Evolutionary conservation across 2,329 filamentous ascomycete species (phyloP), one percentile per base, ranked within the genome.

Genomic region (Bipolaris gigantea): DNA sequence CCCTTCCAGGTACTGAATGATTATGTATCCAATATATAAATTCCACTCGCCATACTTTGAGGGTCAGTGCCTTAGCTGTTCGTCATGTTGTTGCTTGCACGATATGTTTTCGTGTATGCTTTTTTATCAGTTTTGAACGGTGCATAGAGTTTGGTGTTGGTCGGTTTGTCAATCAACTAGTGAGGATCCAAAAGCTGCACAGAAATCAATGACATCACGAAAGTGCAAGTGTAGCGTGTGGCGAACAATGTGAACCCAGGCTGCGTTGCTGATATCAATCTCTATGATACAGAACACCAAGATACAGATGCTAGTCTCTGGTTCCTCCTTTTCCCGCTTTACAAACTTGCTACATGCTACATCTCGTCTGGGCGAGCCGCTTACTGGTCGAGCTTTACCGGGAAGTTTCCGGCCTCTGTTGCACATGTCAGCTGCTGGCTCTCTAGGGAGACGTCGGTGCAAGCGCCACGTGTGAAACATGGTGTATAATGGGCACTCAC

Each of bases 401-500:
- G 71, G 64, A 73, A 73, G 59, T 65, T 73, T 48, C 71, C 71
- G 16, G 57, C 54, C 59, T 72, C 69, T 71, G 54, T 54, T 16
- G 2, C 13, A 13, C 4, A 34, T 41, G 51, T 64, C 23, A 65
- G 56, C 30, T 30, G 23, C 19, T 25, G 18, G 34, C 18, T 10
- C 43, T 27, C 4, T 36, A 35, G 19, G 32, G n/a, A 16, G 10
- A 25, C 13, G 2, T 36, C 18, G 8, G 18, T 40, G 40, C 21
- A 18, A 23, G 35, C 5, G 23, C 36, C 42, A 25, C 33, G 18
- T 10, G 13, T 13, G 13, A 13, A 21, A 6, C 9, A 5, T 9
- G 23, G 6, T 18, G 27, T 33, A 33, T 11, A 11, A 18, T 33
- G 19, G 18, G 57, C 25, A 60, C 89, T 75, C 82, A 95, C 91